A percentile compares a stretch with the other conserved stretches of the same genome.
Conservation (phyloP, 805 yeast species). For the Yarrowia porcina region DNA sequence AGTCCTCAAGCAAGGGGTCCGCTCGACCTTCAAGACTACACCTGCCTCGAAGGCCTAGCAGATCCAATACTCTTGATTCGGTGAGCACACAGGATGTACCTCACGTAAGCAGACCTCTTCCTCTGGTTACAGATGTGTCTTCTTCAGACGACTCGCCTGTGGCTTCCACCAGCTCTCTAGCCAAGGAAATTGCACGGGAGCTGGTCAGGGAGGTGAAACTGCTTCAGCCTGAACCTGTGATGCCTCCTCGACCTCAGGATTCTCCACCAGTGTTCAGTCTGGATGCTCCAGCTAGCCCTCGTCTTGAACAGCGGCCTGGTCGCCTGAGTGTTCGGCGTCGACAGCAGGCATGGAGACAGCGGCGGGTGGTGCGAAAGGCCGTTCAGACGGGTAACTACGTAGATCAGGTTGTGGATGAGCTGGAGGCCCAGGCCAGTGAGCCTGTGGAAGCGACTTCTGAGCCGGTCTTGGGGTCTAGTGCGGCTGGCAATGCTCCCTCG, state of each 20-base stretch:
- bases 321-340: slow-evolving; percentile 7
- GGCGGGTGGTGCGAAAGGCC: slow-evolving; percentile 1
- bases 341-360: slow-evolving; percentile 23
- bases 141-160: neutral
- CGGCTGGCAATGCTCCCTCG: neutral
- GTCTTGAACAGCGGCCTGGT: neutral
- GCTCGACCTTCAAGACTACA: neutral
- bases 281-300: neutral
- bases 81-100: neutral
- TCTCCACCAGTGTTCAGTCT: neutral
- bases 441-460: neutral
- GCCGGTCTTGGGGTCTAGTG: neutral
- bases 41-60: neutral
- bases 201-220: slow-evolving; percentile 18
- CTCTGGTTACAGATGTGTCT: neutral
- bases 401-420: neutral
- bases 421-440: neutral
- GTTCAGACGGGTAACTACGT: neutral
- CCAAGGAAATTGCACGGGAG: slow-evolving; percentile 12
- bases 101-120: neutral
- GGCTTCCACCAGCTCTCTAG: neutral
- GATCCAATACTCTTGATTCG: neutral
- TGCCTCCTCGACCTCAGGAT: neutral
- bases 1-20: neutral
- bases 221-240: slow-evolving; percentile 2